Percentiles rank a stretch among this genome's conserved stretches.
phyloP scores from a whole-genome alignment of 2,329 filamentous ascomycete genomes.

The Arthroderma sp. region DNA sequence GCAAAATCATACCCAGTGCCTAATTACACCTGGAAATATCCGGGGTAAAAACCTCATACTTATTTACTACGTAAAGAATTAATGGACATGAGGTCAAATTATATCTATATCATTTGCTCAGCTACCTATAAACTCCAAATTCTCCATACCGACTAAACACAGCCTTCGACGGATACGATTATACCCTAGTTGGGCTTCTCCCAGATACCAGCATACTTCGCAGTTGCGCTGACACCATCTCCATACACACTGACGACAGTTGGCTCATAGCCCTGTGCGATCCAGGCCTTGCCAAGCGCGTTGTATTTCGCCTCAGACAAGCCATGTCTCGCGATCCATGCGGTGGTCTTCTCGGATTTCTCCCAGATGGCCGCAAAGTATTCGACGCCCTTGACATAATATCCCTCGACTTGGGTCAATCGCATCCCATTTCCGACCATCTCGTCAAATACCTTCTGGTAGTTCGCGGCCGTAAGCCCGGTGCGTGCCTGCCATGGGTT shows the following conservation, averaged over 20 bases:
- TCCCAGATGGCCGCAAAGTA: slow-evolving; percentile 10
- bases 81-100: too few species aligned
- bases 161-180: too few species aligned
- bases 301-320: slow-evolving; percentile 5
- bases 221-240: background rate
- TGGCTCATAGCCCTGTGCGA: slow-evolving; percentile 4
- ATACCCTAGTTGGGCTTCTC: background rate
- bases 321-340: slow-evolving; percentile 5
- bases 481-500: slow-evolving; percentile 5
- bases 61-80: too few species aligned
- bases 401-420: slow-evolving; percentile 6
- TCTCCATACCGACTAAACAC: too few species aligned
- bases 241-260: slow-evolving; percentile 6
- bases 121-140: too few species aligned
- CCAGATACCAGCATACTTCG: background rate
- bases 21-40: too few species aligned
- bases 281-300: slow-evolving; percentile 2
- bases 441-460: background rate
- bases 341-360: background rate
- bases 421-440: background rate
- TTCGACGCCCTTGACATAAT: slow-evolving; percentile 4
- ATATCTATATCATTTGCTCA: too few species aligned
- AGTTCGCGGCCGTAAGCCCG: slow-evolving; percentile 4
- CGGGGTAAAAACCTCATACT: too few species aligned
- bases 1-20: too few species aligned